Evolutionary conservation across 495 filamentous ascomycete genomes (phyloP).

Genomic region (Aspergillus coremiiformis): DNA sequence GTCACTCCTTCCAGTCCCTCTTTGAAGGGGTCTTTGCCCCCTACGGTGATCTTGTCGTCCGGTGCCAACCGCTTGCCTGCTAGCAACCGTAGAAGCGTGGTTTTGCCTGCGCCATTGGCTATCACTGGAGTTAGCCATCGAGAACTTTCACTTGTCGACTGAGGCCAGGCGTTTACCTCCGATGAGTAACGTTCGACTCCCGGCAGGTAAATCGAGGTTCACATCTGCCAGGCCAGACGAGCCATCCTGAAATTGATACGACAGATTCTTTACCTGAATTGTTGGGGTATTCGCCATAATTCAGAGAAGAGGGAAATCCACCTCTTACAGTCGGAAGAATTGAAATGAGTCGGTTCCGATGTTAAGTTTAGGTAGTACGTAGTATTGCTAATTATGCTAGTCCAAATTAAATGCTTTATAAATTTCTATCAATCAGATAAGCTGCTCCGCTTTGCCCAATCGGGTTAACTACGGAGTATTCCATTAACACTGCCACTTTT

Average conservation of each 20-base stretch:
- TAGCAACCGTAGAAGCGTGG: constrained; percentile 81
- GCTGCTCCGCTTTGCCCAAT: constrained; percentile 2
- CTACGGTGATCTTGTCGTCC: constrained; percentile 58
- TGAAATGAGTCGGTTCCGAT: no score
- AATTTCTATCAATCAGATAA: no score
- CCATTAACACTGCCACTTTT: no score
- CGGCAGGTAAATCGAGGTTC: constrained; percentile 65
- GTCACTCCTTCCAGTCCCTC: constrained; percentile 83
- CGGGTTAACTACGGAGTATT: not conserved
- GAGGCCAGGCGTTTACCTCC: constrained; percentile 53
- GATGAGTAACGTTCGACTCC: constrained; percentile 84
- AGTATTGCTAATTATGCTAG: no score
- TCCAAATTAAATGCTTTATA: no score
- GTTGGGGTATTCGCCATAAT: constrained; percentile 34
- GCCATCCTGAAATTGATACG: constrained; percentile 82
- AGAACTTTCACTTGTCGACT: not conserved
- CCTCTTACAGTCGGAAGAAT: no score
- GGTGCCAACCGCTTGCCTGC: constrained; percentile 93
- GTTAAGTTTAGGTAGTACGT: no score
- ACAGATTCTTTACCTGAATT: constrained; percentile 67
- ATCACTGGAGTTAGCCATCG: not conserved
- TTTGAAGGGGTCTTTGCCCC: constrained; percentile 84
- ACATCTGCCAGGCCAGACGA: constrained; percentile 64
- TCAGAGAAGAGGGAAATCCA: not conserved
- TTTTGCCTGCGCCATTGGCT: constrained; percentile 97